These are phyloP conservation scores for Przewalskia tangutica DNA, from an alignment of 257 asterid species.

Conservation along the genomic window DNA sequence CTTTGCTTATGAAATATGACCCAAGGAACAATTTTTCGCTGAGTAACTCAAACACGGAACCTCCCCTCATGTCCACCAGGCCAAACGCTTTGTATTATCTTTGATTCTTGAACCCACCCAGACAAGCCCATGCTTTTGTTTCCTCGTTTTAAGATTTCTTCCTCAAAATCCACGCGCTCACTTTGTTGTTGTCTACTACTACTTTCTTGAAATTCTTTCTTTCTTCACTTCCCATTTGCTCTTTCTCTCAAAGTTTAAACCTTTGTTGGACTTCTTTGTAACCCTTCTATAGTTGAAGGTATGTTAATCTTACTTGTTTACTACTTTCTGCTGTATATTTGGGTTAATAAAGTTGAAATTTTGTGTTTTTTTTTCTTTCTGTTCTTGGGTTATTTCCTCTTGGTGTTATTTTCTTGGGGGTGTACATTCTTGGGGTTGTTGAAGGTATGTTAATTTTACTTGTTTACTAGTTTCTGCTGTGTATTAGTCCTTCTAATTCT, in stretches of 20 bases:
- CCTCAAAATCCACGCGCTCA: constrained; percentile 16
- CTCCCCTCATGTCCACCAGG: too few species aligned
- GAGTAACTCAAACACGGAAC: too few species aligned
- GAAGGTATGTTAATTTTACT: neutral
- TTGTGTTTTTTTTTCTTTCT: neutral
- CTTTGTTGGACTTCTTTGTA: neutral
- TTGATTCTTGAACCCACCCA: constrained; percentile 4
- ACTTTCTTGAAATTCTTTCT: neutral
- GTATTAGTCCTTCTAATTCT: neutral
- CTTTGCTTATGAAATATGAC: too few species aligned
- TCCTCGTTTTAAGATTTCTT: neutral
- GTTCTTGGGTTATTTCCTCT: neutral
- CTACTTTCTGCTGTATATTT: neutral
- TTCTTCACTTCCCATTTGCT: neutral
- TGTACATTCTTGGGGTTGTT: too few species aligned
- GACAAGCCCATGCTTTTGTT: constrained; percentile 3
- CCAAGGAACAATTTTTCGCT: too few species aligned
- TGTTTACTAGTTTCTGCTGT: neutral
- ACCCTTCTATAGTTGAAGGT: constrained; percentile 2
- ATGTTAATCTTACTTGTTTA: neutral
- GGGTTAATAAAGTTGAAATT: neutral
- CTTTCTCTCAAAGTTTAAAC: neutral
- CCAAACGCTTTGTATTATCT: too few species aligned
- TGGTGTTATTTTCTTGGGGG: too few species aligned
- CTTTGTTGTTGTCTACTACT: constrained; percentile 4